Conservation (phyloP, 2,329 filamentous ascomycete species). For the Fusarium foetens region DNA sequence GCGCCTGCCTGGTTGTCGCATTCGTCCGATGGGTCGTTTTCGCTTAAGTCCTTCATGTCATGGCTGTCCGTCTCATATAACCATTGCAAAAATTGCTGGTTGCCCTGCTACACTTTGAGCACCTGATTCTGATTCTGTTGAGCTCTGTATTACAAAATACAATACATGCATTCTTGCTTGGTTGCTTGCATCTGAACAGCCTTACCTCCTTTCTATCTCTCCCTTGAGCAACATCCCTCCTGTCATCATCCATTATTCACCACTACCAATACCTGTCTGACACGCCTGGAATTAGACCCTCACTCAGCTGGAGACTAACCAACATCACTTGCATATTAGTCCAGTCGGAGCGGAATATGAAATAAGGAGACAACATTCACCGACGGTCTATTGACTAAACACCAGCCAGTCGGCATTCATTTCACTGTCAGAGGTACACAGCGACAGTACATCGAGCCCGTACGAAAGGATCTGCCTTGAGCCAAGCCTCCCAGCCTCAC, state of each 20-base stretch:
- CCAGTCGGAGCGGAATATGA: constrained; percentile 9
- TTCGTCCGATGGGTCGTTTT: constrained; percentile 22
- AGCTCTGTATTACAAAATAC: neutral
- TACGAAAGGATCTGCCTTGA: constrained; percentile 4
- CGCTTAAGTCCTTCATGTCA: constrained; percentile 14
- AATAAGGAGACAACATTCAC: constrained; percentile 27
- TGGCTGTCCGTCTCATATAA: neutral
- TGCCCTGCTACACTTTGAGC: constrained; percentile 11
- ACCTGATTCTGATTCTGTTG: constrained; percentile 13
- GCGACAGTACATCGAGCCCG: neutral
- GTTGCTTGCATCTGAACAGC: neutral
- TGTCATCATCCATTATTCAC: constrained; percentile 14
- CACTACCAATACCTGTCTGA: constrained; percentile 22
- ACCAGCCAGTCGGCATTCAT: constrained; percentile 9
- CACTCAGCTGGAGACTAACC: constrained; percentile 28
- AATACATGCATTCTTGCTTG: constrained; percentile 3
- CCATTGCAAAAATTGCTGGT: constrained; percentile 24
- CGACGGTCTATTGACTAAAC: constrained; percentile 26
- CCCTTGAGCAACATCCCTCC: constrained; percentile 4
- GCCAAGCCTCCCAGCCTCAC: constrained; percentile 33
- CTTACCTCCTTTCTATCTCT: constrained; percentile 8
- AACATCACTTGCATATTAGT: constrained; percentile 23
- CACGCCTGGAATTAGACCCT: constrained; percentile 28
- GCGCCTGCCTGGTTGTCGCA: neutral
- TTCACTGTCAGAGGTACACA: neutral